These are phyloP conservation scores for Anastatica hierochuntica DNA, from an alignment of 345 rosid genomes.

Conservation along the genomic window DNA sequence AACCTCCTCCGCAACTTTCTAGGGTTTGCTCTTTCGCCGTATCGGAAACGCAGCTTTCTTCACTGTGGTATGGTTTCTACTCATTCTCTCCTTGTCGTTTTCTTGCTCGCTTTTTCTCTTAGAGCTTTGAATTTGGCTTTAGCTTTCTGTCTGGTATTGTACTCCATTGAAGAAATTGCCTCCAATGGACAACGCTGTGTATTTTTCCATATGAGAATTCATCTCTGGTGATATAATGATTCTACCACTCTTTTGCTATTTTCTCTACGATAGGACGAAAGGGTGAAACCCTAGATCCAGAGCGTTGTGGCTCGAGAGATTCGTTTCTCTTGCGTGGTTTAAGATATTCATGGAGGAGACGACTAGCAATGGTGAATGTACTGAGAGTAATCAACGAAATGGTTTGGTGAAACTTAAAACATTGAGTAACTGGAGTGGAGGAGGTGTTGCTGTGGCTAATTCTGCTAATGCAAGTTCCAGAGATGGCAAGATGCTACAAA, in stretches of 20 bases:
- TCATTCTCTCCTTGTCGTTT: neutral
- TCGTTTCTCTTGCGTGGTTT: constrained; percentile 4
- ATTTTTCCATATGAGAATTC: no score
- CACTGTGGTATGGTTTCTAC: constrained; percentile 20
- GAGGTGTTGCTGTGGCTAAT: constrained; percentile 22
- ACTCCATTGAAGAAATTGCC: no score
- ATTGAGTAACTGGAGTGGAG: constrained; percentile 29
- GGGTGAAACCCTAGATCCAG: no score
- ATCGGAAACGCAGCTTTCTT: constrained; percentile 17
- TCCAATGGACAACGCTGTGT: no score
- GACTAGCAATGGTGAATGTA: constrained; percentile 34
- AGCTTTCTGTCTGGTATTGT: no score
- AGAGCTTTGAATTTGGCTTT: neutral
- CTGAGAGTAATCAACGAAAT: no score
- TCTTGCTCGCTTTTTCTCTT: constrained; percentile 1
- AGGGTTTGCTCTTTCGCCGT: constrained; percentile 8
- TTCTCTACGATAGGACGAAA: no score
- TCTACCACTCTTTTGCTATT: no score
- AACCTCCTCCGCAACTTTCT: neutral
- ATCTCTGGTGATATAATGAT: no score
- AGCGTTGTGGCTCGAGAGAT: no score
- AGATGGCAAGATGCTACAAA: constrained; percentile 33
- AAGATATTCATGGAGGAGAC: constrained; percentile 44
- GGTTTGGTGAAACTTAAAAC: no score
- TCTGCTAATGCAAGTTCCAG: constrained; percentile 34